Evolutionary conservation across 2,329 filamentous ascomycete genomes (phyloP), one percentile per base, ranked within the genome.

Genomic region (Colletotrichum lentis): DNA sequence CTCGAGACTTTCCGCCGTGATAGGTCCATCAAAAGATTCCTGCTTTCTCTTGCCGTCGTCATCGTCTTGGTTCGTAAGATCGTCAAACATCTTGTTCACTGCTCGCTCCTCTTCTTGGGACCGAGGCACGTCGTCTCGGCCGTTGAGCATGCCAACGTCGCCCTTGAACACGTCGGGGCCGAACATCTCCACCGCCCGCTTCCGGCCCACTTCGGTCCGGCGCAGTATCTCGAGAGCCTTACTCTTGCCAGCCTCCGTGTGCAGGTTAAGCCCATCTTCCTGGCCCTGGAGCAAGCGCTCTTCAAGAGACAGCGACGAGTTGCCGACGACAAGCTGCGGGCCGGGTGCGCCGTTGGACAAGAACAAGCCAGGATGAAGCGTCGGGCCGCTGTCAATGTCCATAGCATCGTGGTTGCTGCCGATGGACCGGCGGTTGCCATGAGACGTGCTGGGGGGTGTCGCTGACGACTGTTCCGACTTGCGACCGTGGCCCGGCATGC

Each of bases 31-130:
- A n/a, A 37, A 70, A 69, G 2, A 56, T 59, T 77, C 76, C 52
- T 78, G 78, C 70, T 77, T 77, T 73, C 81, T 82, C 72, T 81
- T 82, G 62, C 78, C 77, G 16, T 83, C 81, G 5, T 85, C 84
- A 27, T 85, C 82, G 18, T 85, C 82, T 64, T 83, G 80, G 66
- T 86, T 85, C 3, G 84, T 85, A 71, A 87, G 80, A 50, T 86
- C 85, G 52, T 83, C 79, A 73, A 87, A 86, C 83, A 87, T 86
- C 71, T 82, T 83, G 64, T 86, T 83, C 4, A 85, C 83, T 31
- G 82, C 84, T 50, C 79, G 80, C 27, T 80, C 79, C 20, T 84
- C 83, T 43, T 82, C 81, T 5, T 78, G 75, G 2, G 70, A 73
- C 22, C 70, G 72, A 7, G 57, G 56, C 6, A 46, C 58, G 35